Evolutionary conservation across 2,329 filamentous ascomycete genomes (phyloP).

Genomic region (Ceratocystis lukuohia): DNA sequence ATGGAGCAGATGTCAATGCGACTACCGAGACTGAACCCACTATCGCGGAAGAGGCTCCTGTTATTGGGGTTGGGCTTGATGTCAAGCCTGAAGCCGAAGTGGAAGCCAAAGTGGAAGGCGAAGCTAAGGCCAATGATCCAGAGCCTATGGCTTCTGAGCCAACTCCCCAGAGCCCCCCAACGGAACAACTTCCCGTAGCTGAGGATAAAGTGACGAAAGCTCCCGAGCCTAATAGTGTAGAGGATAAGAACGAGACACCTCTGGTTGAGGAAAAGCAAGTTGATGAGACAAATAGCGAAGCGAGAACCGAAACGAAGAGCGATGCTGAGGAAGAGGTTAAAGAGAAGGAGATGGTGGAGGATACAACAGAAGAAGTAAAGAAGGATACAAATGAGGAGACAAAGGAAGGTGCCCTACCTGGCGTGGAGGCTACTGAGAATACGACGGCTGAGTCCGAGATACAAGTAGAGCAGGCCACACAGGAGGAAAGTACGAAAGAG

Average conservation of each 20-base stretch:
- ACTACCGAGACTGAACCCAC: not conserved
- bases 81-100: not conserved
- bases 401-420: slow-evolving; percentile 20
- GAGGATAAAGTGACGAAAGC: not conserved
- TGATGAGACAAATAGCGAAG: too few species aligned
- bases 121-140: not conserved
- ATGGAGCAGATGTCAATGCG: not conserved
- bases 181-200: not conserved
- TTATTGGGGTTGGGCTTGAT: not conserved
- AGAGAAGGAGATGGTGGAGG: not conserved
- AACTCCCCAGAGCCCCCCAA: not conserved
- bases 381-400: not conserved
- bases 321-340: not conserved
- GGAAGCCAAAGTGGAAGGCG: not conserved
- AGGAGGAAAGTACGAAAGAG: not conserved
- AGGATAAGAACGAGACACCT: not conserved
- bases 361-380: slow-evolving; percentile 19
- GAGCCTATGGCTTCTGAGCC: not conserved
- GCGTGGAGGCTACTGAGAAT: slow-evolving; percentile 22
- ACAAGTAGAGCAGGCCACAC: too few species aligned
- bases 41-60: not conserved
- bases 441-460: not conserved
- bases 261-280: not conserved
- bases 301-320: too few species aligned
- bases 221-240: not conserved